phyloP scores from a whole-genome alignment of 805 yeast genomes.

The Metschnikowia cubensis region DNA sequence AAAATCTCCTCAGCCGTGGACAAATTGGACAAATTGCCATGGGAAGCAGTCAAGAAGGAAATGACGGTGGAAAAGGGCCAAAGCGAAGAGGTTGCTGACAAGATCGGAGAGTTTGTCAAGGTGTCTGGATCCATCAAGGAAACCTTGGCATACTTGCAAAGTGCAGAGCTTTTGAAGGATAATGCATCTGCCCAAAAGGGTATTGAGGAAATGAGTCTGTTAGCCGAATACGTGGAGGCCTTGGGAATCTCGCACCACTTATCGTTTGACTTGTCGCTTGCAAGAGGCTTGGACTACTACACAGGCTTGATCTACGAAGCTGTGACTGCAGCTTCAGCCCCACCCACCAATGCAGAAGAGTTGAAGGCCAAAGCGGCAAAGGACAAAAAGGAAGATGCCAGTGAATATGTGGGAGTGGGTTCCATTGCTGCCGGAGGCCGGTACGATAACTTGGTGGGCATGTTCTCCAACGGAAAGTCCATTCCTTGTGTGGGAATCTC shows the following conservation, averaged over 20 bases:
- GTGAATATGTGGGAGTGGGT: constrained; percentile 96
- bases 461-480: constrained; percentile 89
- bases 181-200: constrained; percentile 79
- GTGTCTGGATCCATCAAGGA: constrained; percentile 72
- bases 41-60: constrained; percentile 91
- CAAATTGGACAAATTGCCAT: constrained; percentile 90
- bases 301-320: constrained; percentile 97
- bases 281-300: constrained; percentile 96
- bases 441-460: constrained; percentile 93
- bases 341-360: constrained; percentile 76
- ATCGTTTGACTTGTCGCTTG: constrained; percentile 89
- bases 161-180: constrained; percentile 53
- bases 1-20: constrained; percentile 93
- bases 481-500: constrained; percentile 98
- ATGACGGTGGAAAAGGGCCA: constrained; percentile 90
- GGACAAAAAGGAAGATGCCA: constrained; percentile 72
- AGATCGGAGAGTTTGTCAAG: constrained; percentile 84
- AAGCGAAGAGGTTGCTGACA: constrained; percentile 86
- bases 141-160: constrained; percentile 50
- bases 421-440: constrained; percentile 99
- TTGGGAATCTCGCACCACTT: constrained; percentile 65
- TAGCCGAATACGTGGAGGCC: constrained; percentile 78
- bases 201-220: constrained; percentile 68
- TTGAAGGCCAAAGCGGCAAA: constrained; percentile 47
- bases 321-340: constrained; percentile 94